These are phyloP conservation scores for Rhynchospora tenuis DNA, from an alignment of 176 grass and related monocot species.

Conservation along the genomic window DNA sequence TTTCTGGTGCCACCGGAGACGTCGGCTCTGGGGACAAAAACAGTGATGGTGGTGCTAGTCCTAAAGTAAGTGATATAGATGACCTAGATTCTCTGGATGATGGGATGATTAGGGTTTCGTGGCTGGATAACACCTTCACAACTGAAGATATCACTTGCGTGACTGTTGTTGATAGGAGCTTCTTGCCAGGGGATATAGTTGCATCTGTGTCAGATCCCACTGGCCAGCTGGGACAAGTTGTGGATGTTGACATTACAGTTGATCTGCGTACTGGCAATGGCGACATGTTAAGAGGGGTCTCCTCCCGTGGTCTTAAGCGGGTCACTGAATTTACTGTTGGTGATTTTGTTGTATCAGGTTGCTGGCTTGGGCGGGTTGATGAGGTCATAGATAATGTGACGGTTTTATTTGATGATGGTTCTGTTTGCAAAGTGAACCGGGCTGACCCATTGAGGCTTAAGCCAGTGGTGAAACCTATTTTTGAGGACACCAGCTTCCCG, in stretches of 20 bases:
- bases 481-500: constrained; percentile 63
- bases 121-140: constrained; percentile 54
- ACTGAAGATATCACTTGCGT: constrained; percentile 58
- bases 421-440: constrained; percentile 72
- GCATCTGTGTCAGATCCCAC: constrained; percentile 67
- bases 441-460: constrained; percentile 69
- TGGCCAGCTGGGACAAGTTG: constrained; percentile 75
- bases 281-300: constrained; percentile 48
- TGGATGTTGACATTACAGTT: constrained; percentile 58
- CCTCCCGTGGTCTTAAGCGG: constrained; percentile 62
- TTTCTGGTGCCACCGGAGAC: neutral
- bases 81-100: constrained; percentile 57
- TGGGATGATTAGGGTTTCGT: constrained; percentile 62
- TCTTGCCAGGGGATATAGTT: constrained; percentile 79
- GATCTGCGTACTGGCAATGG: constrained; percentile 52
- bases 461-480: constrained; percentile 39
- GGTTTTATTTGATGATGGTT: constrained; percentile 86
- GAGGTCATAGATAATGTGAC: constrained; percentile 91
- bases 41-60: constrained; percentile 37
- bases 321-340: constrained; percentile 79
- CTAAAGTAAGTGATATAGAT: constrained; percentile 34
- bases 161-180: constrained; percentile 61
- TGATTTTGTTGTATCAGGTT: constrained; percentile 76
- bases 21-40: constrained; percentile 25
- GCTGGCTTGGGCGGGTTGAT: constrained; percentile 87